Base-by-base conservation (phyloP, 2,329 filamentous ascomycete species). In the Ophiostoma ips region DNA sequence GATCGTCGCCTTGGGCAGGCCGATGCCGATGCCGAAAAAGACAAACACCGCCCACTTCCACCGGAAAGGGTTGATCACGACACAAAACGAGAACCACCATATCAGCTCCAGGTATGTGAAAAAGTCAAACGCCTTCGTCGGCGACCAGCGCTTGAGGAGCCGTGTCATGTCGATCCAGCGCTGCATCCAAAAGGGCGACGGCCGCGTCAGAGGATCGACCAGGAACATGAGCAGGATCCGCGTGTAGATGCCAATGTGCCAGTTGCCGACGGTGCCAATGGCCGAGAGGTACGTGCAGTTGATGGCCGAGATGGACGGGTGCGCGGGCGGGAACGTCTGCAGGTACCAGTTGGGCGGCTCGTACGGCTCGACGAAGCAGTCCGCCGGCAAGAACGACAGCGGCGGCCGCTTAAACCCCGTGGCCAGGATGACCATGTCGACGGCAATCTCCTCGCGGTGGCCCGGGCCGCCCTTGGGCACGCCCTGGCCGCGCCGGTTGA, bases 1-100 rank as follows among this genome's bases (percentile, higher is more conserved):
- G 1, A 90, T 80, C 24, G 92, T 69, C 13, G 67, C 70, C 63
- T 76, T 71, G 0, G 87, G 87, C 44, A 92, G 61, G 18, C 69
- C 70, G 40, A 76, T 71, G 0, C 84, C 85, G 30, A 90, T 62
- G 0, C 87, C 87, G 53, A 83, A 83, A 58, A 94, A 81, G 15
- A 94, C 85, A 61, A 94, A 94, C 0, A 81, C 62, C 0, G 82
- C 84, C 87, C 87, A 94, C 68, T 94, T 94, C 86, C 87, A 94
- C 9, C 87, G 70, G 64, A 94, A 94, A 0, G 87, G 87, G 60
- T 94, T 94, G 58, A 92, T 74, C 5, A 74, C 68, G 38, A 90
- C 79, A 51, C 83, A 83, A 60, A 92, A 94, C 6, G 79, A 62
- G 56, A 90, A 92, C 87, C 87, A 94, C 71, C 85, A 94, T 5